Evolutionary conservation across 1,284 basidiomycete species (phyloP), one percentile per base, ranked within the genome.

Genomic region (Cutaneotrichosporon arboriforme): DNA sequence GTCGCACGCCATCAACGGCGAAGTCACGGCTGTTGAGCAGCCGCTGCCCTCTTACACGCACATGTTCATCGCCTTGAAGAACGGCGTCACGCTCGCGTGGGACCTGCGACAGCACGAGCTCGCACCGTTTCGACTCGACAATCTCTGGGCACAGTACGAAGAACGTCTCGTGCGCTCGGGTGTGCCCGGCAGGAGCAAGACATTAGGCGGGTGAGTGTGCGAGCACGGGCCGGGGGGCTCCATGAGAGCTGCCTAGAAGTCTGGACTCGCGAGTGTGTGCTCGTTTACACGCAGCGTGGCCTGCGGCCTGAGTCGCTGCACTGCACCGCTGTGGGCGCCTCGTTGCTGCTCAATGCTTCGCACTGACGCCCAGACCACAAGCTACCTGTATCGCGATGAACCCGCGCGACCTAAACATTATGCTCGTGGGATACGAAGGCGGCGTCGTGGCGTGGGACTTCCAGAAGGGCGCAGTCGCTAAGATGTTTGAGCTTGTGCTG

Each of bases 401-500:
- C 71, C 91, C 91, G 2, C 79, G 87, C 52, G 84, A 94, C 66
- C 71, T 93, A 38, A 88, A 90, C 67, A 77, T 86, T 17, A 63
- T 93, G 8, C 84, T 94, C 46, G 77, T 94, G 22, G 88, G 84
- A 2, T 93, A 90, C 72, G 83, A 85, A 77, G 86, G 87, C 17
- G 90, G 88, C 2, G 78, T 90, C 4, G 78, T 85, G 20, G 75
- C 90, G 13, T 85, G 80, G 65, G 83, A 90, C 71, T 75, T 91
- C 43, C 86, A 86, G 63, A 70, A 86, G 68, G 77, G 79, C n/a
- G 79, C 76, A 26, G 80, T 81, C 2, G 69, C 84, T 15, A 81
- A 84, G 59, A 81, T 79, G 10, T 90, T 84, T 64, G 84, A 87
- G 65, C 76, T 85, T 53, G 76, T 80, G 2, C 73, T 88, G 12